phyloP scores from a whole-genome alignment of 2,329 filamentous ascomycete species.

The Fusarium subglutinans region DNA sequence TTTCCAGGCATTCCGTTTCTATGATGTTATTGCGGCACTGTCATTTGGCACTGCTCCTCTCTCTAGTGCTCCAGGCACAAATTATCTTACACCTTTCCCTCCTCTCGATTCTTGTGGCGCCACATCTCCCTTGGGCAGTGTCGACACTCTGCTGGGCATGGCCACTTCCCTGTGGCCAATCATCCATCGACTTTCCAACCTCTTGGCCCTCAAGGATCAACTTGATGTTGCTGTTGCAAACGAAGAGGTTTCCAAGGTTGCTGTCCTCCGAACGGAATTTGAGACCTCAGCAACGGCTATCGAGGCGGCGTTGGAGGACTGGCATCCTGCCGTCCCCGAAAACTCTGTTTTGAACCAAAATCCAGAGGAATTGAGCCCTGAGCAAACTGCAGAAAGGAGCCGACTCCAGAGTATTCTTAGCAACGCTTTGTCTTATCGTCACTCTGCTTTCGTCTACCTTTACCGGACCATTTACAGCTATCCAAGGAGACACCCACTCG shows the following conservation, averaged over 20 bases:
- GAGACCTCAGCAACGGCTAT: slow-evolving; percentile 63
- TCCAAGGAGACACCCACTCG: slow-evolving; percentile 56
- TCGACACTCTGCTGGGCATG: slow-evolving; percentile 69
- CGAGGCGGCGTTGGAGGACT: slow-evolving; percentile 63
- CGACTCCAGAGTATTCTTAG: slow-evolving; percentile 64
- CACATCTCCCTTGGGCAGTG: slow-evolving; percentile 60
- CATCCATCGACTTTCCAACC: slow-evolving; percentile 67
- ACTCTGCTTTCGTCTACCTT: slow-evolving; percentile 66
- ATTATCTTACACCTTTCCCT: slow-evolving; percentile 58
- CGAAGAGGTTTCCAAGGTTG: slow-evolving; percentile 55
- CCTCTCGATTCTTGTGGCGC: slow-evolving; percentile 55
- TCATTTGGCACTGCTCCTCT: slow-evolving; percentile 68
- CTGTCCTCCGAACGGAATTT: slow-evolving; percentile 60
- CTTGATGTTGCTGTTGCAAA: slow-evolving; percentile 56
- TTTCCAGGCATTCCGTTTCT: slow-evolving; percentile 68
- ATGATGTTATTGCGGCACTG: slow-evolving; percentile 71
- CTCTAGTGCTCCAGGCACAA: slow-evolving; percentile 58
- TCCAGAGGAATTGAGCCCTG: slow-evolving; percentile 37
- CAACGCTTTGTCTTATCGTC: slow-evolving; percentile 68
- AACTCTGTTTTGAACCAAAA: slow-evolving; percentile 42
- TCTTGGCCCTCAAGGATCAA: slow-evolving; percentile 62
- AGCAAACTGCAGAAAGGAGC: slow-evolving; percentile 48
- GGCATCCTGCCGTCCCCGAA: slow-evolving; percentile 62
- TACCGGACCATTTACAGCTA: slow-evolving; percentile 64
- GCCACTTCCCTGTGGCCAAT: slow-evolving; percentile 71